A percentile compares a stretch with the other conserved stretches of the same genome.
Evolutionary conservation across 2,329 filamentous ascomycete species (phyloP).

Genomic region (Pseudohalonectria lignicola): DNA sequence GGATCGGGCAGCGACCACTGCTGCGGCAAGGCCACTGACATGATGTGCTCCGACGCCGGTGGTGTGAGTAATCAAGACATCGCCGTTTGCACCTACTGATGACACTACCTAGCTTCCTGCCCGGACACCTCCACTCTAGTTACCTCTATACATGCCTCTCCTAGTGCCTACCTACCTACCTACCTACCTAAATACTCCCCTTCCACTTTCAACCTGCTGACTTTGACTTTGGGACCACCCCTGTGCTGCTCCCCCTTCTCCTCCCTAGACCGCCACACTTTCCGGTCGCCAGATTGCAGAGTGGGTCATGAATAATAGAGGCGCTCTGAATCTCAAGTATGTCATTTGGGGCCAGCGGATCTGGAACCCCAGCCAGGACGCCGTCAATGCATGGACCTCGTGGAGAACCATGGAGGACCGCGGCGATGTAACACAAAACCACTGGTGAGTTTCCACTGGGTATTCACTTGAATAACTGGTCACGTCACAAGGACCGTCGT

Average conservation of each 20-base stretch:
- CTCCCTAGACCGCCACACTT: slow-evolving; percentile 23
- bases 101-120: no score
- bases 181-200: no score
- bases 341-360: slow-evolving; percentile 39
- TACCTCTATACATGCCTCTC: no score
- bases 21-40: slow-evolving; percentile 24
- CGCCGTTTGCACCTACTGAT: no score
- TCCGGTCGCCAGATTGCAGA: slow-evolving; percentile 32
- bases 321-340: slow-evolving; percentile 30
- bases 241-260: no score
- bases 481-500: background rate
- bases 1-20: slow-evolving; percentile 23
- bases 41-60: slow-evolving; percentile 25
- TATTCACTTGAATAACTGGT: background rate
- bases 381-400: slow-evolving; percentile 23
- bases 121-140: no score
- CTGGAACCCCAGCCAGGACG: slow-evolving; percentile 26
- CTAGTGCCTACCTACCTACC: no score
- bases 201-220: no score
- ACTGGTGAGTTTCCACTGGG: slow-evolving; percentile 21
- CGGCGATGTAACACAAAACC: slow-evolving; percentile 27
- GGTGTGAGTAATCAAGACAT: no score
- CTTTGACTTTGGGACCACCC: no score
- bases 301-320: slow-evolving; percentile 34
- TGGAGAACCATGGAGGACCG: slow-evolving; percentile 32